Evolutionary conservation across 129 eudicot species (phyloP).

Genomic region (Lactuca sativa): DNA sequence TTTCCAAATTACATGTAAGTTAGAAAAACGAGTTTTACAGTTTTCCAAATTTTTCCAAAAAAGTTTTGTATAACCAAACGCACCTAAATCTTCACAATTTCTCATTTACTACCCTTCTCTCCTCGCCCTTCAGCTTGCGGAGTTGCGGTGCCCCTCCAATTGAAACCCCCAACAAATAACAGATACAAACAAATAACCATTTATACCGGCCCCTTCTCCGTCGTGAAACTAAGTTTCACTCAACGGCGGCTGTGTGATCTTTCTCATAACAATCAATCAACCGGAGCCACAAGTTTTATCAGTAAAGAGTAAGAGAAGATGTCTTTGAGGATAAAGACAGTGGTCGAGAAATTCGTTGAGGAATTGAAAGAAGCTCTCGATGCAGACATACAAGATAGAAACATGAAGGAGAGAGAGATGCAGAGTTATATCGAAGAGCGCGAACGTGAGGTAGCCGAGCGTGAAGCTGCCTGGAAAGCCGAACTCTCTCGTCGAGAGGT

Average conservation of each 20-base stretch:
- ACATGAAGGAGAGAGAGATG: constrained; percentile 99
- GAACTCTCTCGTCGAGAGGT: constrained; percentile 99
- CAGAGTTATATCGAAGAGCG: constrained; percentile 96
- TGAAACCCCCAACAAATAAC: not conserved
- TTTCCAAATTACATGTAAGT: no score
- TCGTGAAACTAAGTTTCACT: not conserved
- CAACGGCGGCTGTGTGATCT: not conserved
- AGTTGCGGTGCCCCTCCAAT: not conserved
- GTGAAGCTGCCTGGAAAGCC: constrained; percentile 98
- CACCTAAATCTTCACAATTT: no score
- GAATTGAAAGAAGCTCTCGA: constrained; percentile 93
- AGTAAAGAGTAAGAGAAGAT: constrained; percentile 12
- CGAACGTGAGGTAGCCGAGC: constrained; percentile 96
- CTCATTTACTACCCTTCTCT: not conserved
- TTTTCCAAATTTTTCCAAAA: no score
- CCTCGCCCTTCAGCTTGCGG: not conserved
- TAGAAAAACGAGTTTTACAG: no score
- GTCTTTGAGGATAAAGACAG: constrained; percentile 66
- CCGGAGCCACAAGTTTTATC: not conserved
- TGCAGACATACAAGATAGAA: constrained; percentile 87
- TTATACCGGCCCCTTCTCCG: not conserved
- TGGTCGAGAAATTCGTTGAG: constrained; percentile 66
- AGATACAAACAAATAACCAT: not conserved
- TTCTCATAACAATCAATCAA: not conserved
- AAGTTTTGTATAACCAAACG: no score